A percentile compares a stretch with the other conserved stretches of the same genome.
Evolutionary conservation across 1,139 yeast species (phyloP).

Genomic region (Geotrichum australiense): DNA sequence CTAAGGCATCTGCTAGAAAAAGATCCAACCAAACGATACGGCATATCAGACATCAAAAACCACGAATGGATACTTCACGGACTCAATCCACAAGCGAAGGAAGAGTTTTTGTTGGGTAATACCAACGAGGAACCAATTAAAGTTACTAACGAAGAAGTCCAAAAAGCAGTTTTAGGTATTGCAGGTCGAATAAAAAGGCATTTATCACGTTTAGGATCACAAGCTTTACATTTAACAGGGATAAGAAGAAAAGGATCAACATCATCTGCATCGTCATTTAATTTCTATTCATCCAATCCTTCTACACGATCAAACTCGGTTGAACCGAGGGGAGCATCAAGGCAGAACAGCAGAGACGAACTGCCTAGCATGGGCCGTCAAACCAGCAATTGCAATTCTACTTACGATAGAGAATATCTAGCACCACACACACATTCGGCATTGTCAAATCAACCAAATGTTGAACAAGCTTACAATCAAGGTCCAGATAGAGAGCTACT

Average conservation of each 20-base stretch:
- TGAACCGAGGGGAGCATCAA: constrained; percentile 6
- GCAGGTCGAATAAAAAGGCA: constrained; percentile 55
- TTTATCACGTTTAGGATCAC: constrained; percentile 40
- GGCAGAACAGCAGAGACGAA: constrained; percentile 6
- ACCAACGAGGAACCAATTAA: constrained; percentile 38
- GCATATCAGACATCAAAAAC: constrained; percentile 62
- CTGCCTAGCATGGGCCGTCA: background rate
- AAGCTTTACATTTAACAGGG: constrained; percentile 44
- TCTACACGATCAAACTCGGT: constrained; percentile 16
- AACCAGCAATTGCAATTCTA: background rate
- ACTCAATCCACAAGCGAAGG: background rate
- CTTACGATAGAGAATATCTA: background rate
- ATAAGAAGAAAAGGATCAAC: constrained; percentile 24
- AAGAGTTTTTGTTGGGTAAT: constrained; percentile 30
- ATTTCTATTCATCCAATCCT: constrained; percentile 4
- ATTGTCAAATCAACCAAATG: background rate
- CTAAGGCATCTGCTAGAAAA: constrained; percentile 59
- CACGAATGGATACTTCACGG: constrained; percentile 75
- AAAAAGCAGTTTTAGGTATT: constrained; percentile 67
- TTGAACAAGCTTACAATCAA: constrained; percentile 1
- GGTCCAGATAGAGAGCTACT: constrained; percentile 7
- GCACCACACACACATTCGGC: background rate
- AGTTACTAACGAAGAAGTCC: constrained; percentile 65
- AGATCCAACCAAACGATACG: constrained; percentile 62
- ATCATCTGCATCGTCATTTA: constrained; percentile 15